Conservation (phyloP, 1,139 yeast species). For the Meyerozyma smithsonii region DNA sequence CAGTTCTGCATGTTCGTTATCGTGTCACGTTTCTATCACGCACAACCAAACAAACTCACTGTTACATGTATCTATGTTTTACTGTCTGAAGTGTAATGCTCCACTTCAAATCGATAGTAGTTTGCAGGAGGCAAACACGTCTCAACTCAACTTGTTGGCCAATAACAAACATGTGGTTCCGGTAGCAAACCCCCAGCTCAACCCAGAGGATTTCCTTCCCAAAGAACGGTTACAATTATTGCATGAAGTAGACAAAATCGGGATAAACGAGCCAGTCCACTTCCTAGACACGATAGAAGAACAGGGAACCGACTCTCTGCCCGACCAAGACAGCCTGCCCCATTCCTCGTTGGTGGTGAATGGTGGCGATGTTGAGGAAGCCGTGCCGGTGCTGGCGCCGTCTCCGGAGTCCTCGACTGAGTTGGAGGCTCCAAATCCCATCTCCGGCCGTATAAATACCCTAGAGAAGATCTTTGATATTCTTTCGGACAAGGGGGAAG, state of each 20-base stretch:
- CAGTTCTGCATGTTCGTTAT: too few species aligned
- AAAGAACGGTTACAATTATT: conserved; percentile 27
- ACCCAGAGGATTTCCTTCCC: conserved; percentile 30
- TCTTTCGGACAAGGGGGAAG: conserved; percentile 55
- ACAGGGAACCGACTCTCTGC: conserved; percentile 15
- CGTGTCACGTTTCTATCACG: neutral
- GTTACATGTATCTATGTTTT: neutral
- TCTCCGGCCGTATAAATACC: conserved; percentile 42
- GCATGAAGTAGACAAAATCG: conserved; percentile 13
- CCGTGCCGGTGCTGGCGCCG: conserved; percentile 11
- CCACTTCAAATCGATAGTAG: conserved; percentile 28
- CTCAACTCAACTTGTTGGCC: conserved; percentile 30
- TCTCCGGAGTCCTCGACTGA: conserved; percentile 2
- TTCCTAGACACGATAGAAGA: conserved; percentile 11
- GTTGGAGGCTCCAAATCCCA: conserved; percentile 13
- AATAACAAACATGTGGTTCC: conserved; percentile 9
- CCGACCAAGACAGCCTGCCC: conserved; percentile 10
- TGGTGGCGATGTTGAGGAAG: conserved; percentile 16
- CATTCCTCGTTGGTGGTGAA: conserved; percentile 6
- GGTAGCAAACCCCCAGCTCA: conserved; percentile 9
- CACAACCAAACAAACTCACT: neutral
- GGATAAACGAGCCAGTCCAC: conserved; percentile 16
- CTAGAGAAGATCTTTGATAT: conserved; percentile 61
- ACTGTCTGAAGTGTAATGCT: conserved; percentile 34
- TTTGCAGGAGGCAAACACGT: conserved; percentile 24